phyloP scores from a whole-genome alignment of 2,329 filamentous ascomycete genomes.

The Colletotrichum lentis region DNA sequence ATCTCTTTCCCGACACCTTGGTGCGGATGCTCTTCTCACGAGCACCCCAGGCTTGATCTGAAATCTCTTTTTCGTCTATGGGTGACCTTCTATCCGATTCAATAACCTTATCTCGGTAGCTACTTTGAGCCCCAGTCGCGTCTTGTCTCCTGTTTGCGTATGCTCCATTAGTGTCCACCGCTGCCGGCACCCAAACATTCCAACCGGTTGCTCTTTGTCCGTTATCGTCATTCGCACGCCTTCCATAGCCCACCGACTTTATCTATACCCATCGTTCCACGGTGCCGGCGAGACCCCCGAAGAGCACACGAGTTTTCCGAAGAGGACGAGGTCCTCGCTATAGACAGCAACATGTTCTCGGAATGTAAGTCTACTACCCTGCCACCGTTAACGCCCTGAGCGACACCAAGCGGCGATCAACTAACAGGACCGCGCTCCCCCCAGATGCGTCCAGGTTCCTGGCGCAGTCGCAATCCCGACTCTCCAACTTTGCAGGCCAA shows the following conservation, averaged over 20 bases:
- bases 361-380: slow-evolving; percentile 73
- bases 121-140: neutral
- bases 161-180: slow-evolving; percentile 21
- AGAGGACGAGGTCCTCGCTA: slow-evolving; percentile 38
- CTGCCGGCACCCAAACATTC: slow-evolving; percentile 34
- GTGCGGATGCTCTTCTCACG: slow-evolving; percentile 36
- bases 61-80: neutral
- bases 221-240: slow-evolving; percentile 29
- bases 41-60: slow-evolving; percentile 27
- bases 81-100: slow-evolving; percentile 1
- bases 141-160: slow-evolving; percentile 33
- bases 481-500: slow-evolving; percentile 74
- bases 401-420: slow-evolving; percentile 11
- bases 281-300: slow-evolving; percentile 11
- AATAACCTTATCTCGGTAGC: neutral
- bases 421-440: slow-evolving; percentile 39
- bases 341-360: slow-evolving; percentile 60
- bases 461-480: slow-evolving; percentile 91
- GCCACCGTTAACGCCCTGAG: slow-evolving; percentile 37
- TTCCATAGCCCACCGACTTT: slow-evolving; percentile 21
- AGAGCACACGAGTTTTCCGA: slow-evolving; percentile 19
- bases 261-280: slow-evolving; percentile 25
- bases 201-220: slow-evolving; percentile 30
- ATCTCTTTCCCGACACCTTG: slow-evolving; percentile 27
- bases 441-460: slow-evolving; percentile 96